These are phyloP conservation scores for Annulohypoxylon truncatum DNA, from an alignment of 2,329 filamentous ascomycete species.

Conservation along the genomic window DNA sequence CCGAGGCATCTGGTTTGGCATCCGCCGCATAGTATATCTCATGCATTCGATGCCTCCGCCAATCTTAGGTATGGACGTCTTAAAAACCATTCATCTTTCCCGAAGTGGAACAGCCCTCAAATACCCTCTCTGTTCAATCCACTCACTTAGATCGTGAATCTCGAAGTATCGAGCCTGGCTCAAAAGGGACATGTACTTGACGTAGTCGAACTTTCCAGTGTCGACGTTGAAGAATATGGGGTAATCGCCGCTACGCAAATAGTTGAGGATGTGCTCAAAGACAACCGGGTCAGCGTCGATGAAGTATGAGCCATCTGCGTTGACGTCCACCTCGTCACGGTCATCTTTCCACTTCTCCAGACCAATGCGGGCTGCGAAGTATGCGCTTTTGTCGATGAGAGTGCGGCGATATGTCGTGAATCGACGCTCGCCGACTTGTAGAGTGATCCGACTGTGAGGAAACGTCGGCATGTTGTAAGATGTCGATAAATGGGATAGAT, in stretches of 20 bases:
- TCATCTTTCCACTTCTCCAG: conserved; percentile 33
- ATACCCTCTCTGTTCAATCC: conserved; percentile 48
- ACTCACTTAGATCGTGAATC: conserved; percentile 46
- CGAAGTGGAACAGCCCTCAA: conserved; percentile 39
- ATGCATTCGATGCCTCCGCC: too few relatives aligned
- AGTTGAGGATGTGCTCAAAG: conserved; percentile 53
- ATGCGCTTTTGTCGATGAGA: conserved; percentile 39
- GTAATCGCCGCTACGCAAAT: conserved; percentile 48
- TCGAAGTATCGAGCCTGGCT: conserved; percentile 52
- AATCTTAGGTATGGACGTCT: neutral
- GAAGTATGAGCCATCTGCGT: conserved; percentile 52
- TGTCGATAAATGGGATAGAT: neutral
- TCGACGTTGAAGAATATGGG: conserved; percentile 51
- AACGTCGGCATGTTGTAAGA: neutral
- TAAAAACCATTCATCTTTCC: neutral
- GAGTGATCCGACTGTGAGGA: neutral
- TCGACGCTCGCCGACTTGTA: conserved; percentile 39
- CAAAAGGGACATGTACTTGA: conserved; percentile 49
- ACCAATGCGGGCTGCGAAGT: conserved; percentile 44
- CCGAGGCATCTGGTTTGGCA: conserved; percentile 11
- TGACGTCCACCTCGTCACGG: conserved; percentile 12
- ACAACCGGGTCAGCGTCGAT: conserved; percentile 52
- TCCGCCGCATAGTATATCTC: too few relatives aligned
- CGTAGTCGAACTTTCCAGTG: conserved; percentile 49
- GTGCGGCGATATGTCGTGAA: conserved; percentile 41